Conservation (phyloP, 192 early-diverging fungal species). For the Paraglomus brasilianum region DNA sequence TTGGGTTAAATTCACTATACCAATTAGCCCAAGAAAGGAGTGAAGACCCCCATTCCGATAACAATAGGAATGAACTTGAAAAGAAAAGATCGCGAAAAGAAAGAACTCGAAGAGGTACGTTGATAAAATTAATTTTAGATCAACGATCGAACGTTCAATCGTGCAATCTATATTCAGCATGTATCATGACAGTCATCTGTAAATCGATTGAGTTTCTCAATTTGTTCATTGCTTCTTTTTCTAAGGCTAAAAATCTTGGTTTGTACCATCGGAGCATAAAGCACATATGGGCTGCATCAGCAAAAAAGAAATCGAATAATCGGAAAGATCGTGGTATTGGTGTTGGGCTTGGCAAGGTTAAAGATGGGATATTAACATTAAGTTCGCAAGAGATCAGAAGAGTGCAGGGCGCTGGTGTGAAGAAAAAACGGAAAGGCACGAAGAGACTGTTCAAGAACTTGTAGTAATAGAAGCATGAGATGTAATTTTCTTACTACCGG, state of each 20-base stretch:
- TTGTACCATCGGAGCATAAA: slow-evolving; percentile 43
- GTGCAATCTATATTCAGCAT: too few relatives aligned
- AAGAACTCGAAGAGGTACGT: slow-evolving; percentile 39
- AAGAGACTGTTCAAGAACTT: too few relatives aligned
- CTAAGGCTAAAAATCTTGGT: slow-evolving; percentile 42
- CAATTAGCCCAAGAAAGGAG: slow-evolving; percentile 10
- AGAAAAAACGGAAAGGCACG: too few relatives aligned
- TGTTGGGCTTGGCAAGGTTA: slow-evolving; percentile 43
- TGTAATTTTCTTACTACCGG: too few relatives aligned
- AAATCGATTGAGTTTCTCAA: background rate
- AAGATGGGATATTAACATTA: slow-evolving; percentile 40
- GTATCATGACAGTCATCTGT: too few relatives aligned
- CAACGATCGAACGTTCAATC: background rate
- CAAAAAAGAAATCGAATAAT: slow-evolving; percentile 23
- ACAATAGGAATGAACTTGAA: slow-evolving; percentile 39
- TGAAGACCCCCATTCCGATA: slow-evolving; percentile 37
- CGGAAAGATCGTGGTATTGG: slow-evolving; percentile 40
- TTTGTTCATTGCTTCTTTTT: background rate
- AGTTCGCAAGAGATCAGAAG: slow-evolving; percentile 42
- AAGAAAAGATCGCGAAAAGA: slow-evolving; percentile 32
- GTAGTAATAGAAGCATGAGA: too few relatives aligned
- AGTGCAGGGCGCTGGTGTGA: slow-evolving; percentile 11
- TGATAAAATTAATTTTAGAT: background rate
- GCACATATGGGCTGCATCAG: slow-evolving; percentile 38
- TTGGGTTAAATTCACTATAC: background rate